Conservation (phyloP, 768 basidiomycete species). For the Goffeauzyma gilvescens region DNA sequence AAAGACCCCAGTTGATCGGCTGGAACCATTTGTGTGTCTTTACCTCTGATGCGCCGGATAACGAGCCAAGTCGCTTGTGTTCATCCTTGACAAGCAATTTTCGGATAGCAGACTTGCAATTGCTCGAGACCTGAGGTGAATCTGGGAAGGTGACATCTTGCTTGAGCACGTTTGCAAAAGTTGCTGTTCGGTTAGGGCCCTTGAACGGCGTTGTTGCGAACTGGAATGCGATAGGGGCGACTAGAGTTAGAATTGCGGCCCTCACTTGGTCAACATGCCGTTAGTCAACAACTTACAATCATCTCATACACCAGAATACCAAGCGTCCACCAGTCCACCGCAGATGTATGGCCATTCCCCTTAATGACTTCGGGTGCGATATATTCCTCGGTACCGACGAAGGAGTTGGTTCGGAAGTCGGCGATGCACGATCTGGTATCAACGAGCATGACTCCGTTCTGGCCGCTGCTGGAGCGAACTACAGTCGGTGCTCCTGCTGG, state of each 20-base stretch:
- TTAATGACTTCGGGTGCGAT: constrained; percentile 98
- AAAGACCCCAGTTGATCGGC: constrained; percentile 87
- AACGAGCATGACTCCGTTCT: constrained; percentile 81
- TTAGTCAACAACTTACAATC: constrained; percentile 28
- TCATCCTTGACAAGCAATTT: constrained; percentile 87
- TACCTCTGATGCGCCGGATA: constrained; percentile 90
- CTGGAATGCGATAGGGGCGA: constrained; percentile 34
- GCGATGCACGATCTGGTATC: constrained; percentile 95
- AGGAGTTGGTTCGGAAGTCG: constrained; percentile 94
- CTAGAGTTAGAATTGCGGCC: not conserved
- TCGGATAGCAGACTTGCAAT: constrained; percentile 68
- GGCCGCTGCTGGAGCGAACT: constrained; percentile 72
- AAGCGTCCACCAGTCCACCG: constrained; percentile 98
- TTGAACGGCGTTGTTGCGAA: constrained; percentile 99
- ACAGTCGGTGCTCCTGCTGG: constrained; percentile 68
- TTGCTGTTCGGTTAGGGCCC: constrained; percentile 79
- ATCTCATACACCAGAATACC: constrained; percentile 98
- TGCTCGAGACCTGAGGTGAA: constrained; percentile 61
- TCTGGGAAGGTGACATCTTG: constrained; percentile 74
- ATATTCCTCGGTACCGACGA: constrained; percentile 99
- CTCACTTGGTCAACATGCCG: too few species aligned
- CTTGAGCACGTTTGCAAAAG: constrained; percentile 85
- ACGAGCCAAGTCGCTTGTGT: constrained; percentile 65
- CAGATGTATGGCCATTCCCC: constrained; percentile 86
- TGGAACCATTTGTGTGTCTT: constrained; percentile 98